Evolutionary conservation across 345 rosid genomes (phyloP).

Genomic region (Euphorbia pulcherrima): DNA sequence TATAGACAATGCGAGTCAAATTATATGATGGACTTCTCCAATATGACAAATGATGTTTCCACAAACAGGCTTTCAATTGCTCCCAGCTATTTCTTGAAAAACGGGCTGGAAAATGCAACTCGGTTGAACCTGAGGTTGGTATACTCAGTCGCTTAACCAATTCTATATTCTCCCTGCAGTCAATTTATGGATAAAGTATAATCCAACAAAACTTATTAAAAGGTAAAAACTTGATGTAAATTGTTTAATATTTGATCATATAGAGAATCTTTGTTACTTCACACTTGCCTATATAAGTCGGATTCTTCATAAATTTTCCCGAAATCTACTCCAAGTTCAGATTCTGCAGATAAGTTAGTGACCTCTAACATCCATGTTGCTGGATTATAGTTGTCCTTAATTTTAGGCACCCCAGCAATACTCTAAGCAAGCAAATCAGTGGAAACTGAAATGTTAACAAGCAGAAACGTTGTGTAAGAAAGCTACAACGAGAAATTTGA

Average conservation of each 20-base stretch:
- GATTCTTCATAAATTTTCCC: constrained; percentile 49
- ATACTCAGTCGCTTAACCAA: constrained; percentile 42
- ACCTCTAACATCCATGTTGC: constrained; percentile 82
- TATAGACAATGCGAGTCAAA: constrained; percentile 41
- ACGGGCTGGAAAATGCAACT: constrained; percentile 48
- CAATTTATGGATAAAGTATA: neutral
- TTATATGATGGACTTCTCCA: constrained; percentile 88
- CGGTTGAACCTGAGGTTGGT: constrained; percentile 46
- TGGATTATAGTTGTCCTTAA: constrained; percentile 64
- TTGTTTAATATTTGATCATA: neutral
- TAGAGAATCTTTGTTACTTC: neutral
- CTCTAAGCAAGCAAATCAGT: constrained; percentile 29
- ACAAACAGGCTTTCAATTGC: constrained; percentile 65
- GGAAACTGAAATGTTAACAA: neutral
- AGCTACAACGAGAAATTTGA: neutral
- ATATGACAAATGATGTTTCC: constrained; percentile 75
- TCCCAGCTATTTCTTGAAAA: constrained; percentile 54
- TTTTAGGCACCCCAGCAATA: constrained; percentile 53
- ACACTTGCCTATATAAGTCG: constrained; percentile 45
- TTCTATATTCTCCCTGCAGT: constrained; percentile 44
- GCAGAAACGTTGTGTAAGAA: neutral
- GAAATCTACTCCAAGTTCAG: constrained; percentile 59
- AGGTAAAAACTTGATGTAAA: no score
- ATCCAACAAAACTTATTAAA: neutral
- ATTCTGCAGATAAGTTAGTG: constrained; percentile 55